phyloP scores from a whole-genome alignment of 345 rosid species.

The Kandelia obovata region DNA sequence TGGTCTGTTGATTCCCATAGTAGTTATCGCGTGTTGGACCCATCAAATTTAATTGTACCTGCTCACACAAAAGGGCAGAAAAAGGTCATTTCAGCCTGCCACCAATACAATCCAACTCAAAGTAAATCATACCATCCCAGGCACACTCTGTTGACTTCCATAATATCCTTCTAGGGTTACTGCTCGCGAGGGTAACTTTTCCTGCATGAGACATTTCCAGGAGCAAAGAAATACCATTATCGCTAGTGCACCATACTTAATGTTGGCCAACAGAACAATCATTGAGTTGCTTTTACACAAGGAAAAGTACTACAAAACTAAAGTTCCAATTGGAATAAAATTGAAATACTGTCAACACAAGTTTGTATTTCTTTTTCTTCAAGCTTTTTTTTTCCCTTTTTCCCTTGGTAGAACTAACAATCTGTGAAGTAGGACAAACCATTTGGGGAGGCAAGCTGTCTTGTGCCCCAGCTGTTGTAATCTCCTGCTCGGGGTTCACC shows the following conservation, averaged over 20 bases:
- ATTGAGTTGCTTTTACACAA: background rate
- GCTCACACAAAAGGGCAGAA: constrained; percentile 1
- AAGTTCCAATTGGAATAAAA: background rate
- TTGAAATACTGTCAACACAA: background rate
- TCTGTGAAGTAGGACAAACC: constrained; percentile 36
- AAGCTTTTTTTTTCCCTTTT: background rate
- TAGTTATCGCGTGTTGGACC: constrained; percentile 53
- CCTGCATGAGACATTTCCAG: constrained; percentile 30
- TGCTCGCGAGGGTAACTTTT: constrained; percentile 45
- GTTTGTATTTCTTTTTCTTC: background rate
- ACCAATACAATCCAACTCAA: constrained; percentile 5
- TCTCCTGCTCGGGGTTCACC: constrained; percentile 61
- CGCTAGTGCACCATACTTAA: background rate
- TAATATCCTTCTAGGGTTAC: constrained; percentile 48
- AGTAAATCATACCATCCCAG: constrained; percentile 43
- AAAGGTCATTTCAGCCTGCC: background rate
- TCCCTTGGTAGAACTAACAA: background rate
- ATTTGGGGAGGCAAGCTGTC: constrained; percentile 64
- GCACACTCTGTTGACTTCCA: constrained; percentile 44
- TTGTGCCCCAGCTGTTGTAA: constrained; percentile 43
- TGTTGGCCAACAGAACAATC: background rate
- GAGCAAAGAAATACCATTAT: background rate
- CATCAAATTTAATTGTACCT: constrained; percentile 68
- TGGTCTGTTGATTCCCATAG: constrained; percentile 48
- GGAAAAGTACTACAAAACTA: background rate